Evolutionary conservation across 495 filamentous ascomycete species (phyloP).

Genomic region (Stereocaulon alpinum): DNA sequence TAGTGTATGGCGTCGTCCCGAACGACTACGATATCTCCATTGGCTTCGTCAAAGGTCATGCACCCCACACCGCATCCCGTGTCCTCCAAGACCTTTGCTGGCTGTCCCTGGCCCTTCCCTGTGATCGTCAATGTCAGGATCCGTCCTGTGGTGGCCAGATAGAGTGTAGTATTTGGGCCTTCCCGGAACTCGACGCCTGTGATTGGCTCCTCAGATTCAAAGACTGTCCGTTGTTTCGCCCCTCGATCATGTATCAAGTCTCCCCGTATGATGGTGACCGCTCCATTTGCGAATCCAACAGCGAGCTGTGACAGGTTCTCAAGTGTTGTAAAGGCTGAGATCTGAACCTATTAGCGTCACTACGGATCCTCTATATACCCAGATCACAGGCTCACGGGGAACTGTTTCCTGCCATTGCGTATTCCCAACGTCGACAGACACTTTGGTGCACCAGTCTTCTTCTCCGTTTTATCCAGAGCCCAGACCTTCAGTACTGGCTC

Average conservation of each 20-base stretch:
- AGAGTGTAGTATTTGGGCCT: constrained; percentile 62
- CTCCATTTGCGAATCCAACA: constrained; percentile 90
- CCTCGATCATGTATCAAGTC: constrained; percentile 93
- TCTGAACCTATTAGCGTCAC: constrained; percentile 38
- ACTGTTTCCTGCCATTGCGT: constrained; percentile 85
- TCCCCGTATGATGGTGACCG: constrained; percentile 85
- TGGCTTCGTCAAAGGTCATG: constrained; percentile 73
- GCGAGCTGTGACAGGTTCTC: constrained; percentile 84
- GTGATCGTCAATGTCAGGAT: constrained; percentile 78
- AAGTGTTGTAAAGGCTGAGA: constrained; percentile 79
- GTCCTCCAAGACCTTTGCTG: constrained; percentile 78
- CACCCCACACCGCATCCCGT: constrained; percentile 82
- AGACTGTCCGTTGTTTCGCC: constrained; percentile 90
- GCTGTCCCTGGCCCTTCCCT: constrained; percentile 79
- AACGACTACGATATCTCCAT: constrained; percentile 77
- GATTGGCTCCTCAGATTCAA: constrained; percentile 92
- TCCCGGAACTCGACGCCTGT: constrained; percentile 76
- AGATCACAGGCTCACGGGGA: constrained; percentile 52
- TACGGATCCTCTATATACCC: not conserved
- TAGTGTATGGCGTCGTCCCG: constrained; percentile 92
- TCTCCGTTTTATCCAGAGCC: constrained; percentile 89
- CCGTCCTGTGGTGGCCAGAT: constrained; percentile 83
- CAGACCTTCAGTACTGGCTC: constrained; percentile 90
- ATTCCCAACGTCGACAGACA: constrained; percentile 77
- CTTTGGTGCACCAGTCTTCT: constrained; percentile 78